These are phyloP conservation scores for Protomyces lactucae-debilis DNA, from an alignment of 1,139 yeast species.

Conservation along the genomic window DNA sequence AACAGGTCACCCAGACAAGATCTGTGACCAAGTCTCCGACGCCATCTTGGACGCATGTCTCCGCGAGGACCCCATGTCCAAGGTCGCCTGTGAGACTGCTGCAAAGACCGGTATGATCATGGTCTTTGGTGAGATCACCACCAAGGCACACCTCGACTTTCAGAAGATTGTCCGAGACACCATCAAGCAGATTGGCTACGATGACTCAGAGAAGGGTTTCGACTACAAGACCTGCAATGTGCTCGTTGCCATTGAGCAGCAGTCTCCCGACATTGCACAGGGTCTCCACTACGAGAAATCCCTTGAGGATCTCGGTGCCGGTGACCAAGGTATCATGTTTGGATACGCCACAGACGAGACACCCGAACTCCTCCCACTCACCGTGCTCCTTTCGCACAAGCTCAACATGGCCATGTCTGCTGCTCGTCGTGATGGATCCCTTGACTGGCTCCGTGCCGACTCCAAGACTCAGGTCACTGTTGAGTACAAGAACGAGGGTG, in stretches of 20 bases:
- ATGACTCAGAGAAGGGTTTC: conserved; percentile 90
- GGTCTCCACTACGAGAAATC: conserved; percentile 98
- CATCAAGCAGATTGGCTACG: conserved; percentile 97
- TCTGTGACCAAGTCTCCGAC: conserved; percentile 98
- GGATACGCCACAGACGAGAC: conserved; percentile 99
- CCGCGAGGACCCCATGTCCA: conserved; percentile 90
- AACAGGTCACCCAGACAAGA: conserved; percentile 38
- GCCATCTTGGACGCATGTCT: conserved; percentile 98
- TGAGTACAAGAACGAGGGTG: conserved; percentile 88
- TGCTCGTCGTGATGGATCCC: conserved; percentile 93
- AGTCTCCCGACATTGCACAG: conserved; percentile 98
- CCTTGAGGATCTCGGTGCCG: conserved; percentile 97
- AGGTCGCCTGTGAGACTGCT: conserved; percentile 99
- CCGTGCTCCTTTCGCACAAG: conserved; percentile 89
- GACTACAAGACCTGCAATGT: conserved; percentile 99
- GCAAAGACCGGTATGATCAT: conserved; percentile 96
- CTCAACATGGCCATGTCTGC: conserved; percentile 94
- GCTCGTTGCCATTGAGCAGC: conserved; percentile 98
- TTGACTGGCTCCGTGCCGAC: conserved; percentile 98
- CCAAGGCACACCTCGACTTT: conserved; percentile 90
- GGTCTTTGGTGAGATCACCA: conserved; percentile 99
- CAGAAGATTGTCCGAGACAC: conserved; percentile 97
- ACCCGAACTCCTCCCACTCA: conserved; percentile 93
- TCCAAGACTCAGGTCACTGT: conserved; percentile 99
- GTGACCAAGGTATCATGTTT: conserved; percentile 99